phyloP scores from a whole-genome alignment of 192 early-diverging fungal genomes.

The Rhizophagus sp. region DNA sequence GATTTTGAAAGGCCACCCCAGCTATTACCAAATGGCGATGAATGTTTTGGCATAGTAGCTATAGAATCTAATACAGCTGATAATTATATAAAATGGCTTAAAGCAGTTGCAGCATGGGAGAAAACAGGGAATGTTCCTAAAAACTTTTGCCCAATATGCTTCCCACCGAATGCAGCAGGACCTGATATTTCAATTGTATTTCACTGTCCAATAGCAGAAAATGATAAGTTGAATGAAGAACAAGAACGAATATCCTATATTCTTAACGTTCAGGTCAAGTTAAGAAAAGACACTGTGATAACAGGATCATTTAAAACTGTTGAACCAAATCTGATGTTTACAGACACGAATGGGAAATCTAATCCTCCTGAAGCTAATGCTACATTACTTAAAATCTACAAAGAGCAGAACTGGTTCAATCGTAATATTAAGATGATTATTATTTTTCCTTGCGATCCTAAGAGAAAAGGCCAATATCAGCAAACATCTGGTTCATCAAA shows the following conservation, averaged over 20 bases:
- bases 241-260: neutral
- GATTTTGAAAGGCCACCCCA: constrained; percentile 1
- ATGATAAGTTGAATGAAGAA: neutral
- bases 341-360: neutral
- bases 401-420: neutral
- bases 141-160: neutral
- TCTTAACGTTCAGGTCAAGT: constrained; percentile 3
- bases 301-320: neutral
- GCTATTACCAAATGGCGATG: neutral
- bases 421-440: neutral
- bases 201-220: neutral
- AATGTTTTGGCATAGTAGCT: neutral
- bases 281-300: neutral
- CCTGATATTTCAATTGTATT: constrained; percentile 13
- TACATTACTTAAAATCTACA: neutral
- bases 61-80: neutral
- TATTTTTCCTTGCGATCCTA: neutral
- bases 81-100: neutral
- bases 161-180: neutral
- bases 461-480: neutral
- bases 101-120: neutral
- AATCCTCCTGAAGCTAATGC: neutral
- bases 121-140: neutral
- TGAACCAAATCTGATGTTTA: neutral
- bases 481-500: neutral